Evolutionary conservation across 306 rosid species (phyloP), one percentile per base, ranked within the genome.

Genomic region (Dryas octopetala): DNA sequence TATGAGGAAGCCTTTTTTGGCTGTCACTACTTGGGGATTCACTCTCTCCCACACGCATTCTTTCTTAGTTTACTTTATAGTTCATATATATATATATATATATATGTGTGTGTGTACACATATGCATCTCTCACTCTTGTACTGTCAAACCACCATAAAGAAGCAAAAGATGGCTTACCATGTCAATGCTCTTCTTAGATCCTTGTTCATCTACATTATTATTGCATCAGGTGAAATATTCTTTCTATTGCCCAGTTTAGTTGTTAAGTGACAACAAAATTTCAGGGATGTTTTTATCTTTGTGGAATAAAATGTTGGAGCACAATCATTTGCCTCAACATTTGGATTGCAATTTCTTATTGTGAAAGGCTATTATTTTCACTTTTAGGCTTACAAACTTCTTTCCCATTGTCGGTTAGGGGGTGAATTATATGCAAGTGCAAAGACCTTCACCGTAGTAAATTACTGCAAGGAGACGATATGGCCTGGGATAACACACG

Each of bases 401-500:
- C 23, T 43, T 4, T 45, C 9, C 44, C 43, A 46, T 71, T 60
- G 51, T 73, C 38, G 70, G 41, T 15, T 80, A 85, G 89, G 67
- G 63, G 77, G 71, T 50, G 58, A 70, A 28, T 46, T 62, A 12
- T 70, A 81, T 16, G 78, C 65, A 71, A 77, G 89, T 78, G 81
- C 51, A 2, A 80, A 78, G 70, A 71, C 66, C 26, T 85, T 88
- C 83, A 80, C 90, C 49, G 1, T 89, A 38, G 90, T 84, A 44
- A 89, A 89, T 61, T 41, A 70, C 81, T 87, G 91, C 86, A 82
- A 89, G 53, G 90, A 89, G 44, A 85, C 83, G 53, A 76, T 89
- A 74, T 89, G 91, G 95, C 91, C 90, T 3, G 91, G 85, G 14
- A 78, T 85, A 15, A 87, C 90, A 17, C 80, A 67, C 9, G 69